Base-by-base conservation (phyloP, 768 basidiomycete genomes). In the Pleurotus salmoneostramineus region DNA sequence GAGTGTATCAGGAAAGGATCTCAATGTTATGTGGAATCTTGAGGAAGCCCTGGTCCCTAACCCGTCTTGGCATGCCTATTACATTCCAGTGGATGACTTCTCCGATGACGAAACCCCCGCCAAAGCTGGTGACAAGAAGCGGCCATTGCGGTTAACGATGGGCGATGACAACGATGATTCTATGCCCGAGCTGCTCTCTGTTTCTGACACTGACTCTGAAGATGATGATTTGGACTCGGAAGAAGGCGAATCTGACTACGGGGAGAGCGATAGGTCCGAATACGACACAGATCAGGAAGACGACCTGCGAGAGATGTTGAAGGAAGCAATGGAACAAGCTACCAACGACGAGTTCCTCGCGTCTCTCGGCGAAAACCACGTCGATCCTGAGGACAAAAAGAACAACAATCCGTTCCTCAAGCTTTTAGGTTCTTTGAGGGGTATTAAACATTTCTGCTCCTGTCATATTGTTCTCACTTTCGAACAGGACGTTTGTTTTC, bases 371-470 rank as follows among this genome's bases (percentile, higher is more conserved):
- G 68, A 69, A 10, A 68, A 69, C 11, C 66, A 68, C 12, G 73
- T 79, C 3, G 74, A 83, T 54, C 67, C 74, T 10, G 82, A 84
- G 21, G 78, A 82, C 54, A 74, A 78, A 54, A 86, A 85, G 65
- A 82, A 78, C 15, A 94, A 93, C 65, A n/a, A n/a, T n/a, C 88
- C 90, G 0, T 92, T 94, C 68, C 68, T 93, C 63, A 91, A 86
- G 66, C 69, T 92, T 36, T 73, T 94, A 61, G 85, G 86, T 36
- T 86, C 88, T 11, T 68, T 93, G 58, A 79, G 86, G 82, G 91
- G 91, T 85, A 56, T 36, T 71, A 60, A 14, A 27, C 34, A 6
- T 35, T 14, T 21, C 40, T 6, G 6, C 10, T 6, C 40, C 15
- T 43, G 33, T 34, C 47, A 45, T 21, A 11, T 37, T 5, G n/a